Percentiles rank a stretch among this genome's conserved stretches.
phyloP scores from a whole-genome alignment of 2,329 filamentous ascomycete species.

The Aspergillus tanneri region DNA sequence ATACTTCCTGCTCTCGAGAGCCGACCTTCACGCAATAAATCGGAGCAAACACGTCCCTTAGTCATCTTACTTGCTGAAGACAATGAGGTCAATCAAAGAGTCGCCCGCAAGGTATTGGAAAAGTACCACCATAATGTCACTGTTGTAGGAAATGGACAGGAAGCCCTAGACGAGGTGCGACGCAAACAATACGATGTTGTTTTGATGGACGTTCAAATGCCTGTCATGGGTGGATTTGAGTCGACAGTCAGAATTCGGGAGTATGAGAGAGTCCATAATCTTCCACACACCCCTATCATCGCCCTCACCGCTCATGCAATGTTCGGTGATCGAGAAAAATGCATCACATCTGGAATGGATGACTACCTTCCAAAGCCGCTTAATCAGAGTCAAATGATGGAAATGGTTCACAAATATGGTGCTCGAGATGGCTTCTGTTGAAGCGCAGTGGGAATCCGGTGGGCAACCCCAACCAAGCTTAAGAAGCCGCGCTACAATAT shows the following conservation, averaged over 20 bases:
- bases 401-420: constrained; percentile 8
- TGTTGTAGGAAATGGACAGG: constrained; percentile 86
- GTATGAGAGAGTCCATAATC: constrained; percentile 74
- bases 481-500: too few relatives aligned
- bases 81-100: constrained; percentile 93
- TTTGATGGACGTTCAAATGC: constrained; percentile 97
- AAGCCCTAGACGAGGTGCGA: constrained; percentile 66
- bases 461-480: too few relatives aligned
- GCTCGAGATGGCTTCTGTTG: too few relatives aligned
- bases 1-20: constrained; percentile 95
- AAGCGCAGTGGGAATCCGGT: too few relatives aligned
- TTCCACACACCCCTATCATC: constrained; percentile 83
- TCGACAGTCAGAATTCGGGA: constrained; percentile 89
- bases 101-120: constrained; percentile 94
- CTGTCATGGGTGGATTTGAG: constrained; percentile 94
- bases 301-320: constrained; percentile 92
- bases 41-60: constrained; percentile 92
- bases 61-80: constrained; percentile 95
- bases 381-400: constrained; percentile 84
- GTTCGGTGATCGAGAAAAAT: constrained; percentile 93
- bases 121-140: constrained; percentile 72
- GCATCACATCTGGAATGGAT: constrained; percentile 94
- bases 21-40: constrained; percentile 82
- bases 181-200: constrained; percentile 87
- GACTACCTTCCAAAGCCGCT: constrained; percentile 92